Base-by-base conservation (phyloP, 1,284 basidiomycete species). In the Puccinia hordei region DNA sequence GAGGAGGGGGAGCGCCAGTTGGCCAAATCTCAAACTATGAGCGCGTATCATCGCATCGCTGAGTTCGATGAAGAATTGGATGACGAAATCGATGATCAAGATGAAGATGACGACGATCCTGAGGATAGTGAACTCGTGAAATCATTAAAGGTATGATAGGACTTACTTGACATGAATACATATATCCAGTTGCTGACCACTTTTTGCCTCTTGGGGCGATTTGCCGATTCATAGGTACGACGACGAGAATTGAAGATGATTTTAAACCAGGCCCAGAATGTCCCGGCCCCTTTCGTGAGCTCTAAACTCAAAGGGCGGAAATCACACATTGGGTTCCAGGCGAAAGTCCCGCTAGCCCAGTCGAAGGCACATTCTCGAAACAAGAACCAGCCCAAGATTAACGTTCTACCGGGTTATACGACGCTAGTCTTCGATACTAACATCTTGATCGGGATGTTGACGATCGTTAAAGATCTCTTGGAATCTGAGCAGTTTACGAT, bases 341-440 rank as follows among this genome's bases (percentile, higher is more conserved):
- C 49, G 35, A 73, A 61, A 41, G 13, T 24, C 12, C 15, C 72
- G 19, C 12, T n/a, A 38, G 38, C 69, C 38, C 81, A 81, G 46
- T 82, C 82, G 63, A 78, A 81, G 19, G 49, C 86, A 6, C 86
- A 86, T 12, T 86, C 88, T 3, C 83, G 69, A 87, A 10, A 51
- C 33, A 73, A 73, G 38, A 59, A 57, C 38, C 57, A 59, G 41
- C 13, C 59, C 6, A 63, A 66, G 10, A 84, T 92, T n/a, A 87
- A 88, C 55, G 89, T 93, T 80, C 87, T 93, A 8, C 89, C 93
- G 0, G 95, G 95, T 0, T 97, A 95, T 86, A 94, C 94, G 1
- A 89, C 92, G 55, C 90, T 99, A 74, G 91, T 99, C 8, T 88
- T 98, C 83, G 95, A 98, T 86, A 98, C 95, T 71, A 98, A 98